Evolutionary conservation across 169 alveolate species (phyloP).

Genomic region (Babesia ovis): DNA sequence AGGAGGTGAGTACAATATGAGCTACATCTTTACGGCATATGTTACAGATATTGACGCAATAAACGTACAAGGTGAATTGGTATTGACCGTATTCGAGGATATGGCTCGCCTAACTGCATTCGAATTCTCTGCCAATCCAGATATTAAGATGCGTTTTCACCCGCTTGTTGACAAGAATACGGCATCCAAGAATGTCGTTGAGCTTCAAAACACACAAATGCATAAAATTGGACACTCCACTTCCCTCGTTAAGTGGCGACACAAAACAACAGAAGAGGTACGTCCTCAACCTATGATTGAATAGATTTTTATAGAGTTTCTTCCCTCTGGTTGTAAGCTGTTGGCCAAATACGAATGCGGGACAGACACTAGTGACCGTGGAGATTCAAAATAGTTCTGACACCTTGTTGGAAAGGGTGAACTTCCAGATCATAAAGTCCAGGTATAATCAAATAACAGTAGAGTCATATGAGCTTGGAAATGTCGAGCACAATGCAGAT

Average conservation of each 20-base stretch:
- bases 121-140: slow-evolving; percentile 32
- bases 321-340: slow-evolving; percentile 63
- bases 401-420: slow-evolving; percentile 13
- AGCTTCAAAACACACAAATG: slow-evolving; percentile 41
- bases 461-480: slow-evolving; percentile 46
- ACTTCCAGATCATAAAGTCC: slow-evolving; percentile 57
- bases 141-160: slow-evolving; percentile 58
- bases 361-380: slow-evolving; percentile 50
- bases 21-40: not conserved
- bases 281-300: not conserved
- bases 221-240: slow-evolving; percentile 50
- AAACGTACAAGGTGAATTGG: slow-evolving; percentile 63
- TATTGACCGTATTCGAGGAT: slow-evolving; percentile 63
- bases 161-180: slow-evolving; percentile 58
- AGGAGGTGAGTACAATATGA: slow-evolving; percentile 34
- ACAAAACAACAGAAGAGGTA: slow-evolving; percentile 55
- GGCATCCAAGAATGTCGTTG: slow-evolving; percentile 56
- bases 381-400: slow-evolving; percentile 56
- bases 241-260: slow-evolving; percentile 65
- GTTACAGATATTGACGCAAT: slow-evolving; percentile 47
- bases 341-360: slow-evolving; percentile 55
- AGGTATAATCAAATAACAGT: slow-evolving; percentile 42
- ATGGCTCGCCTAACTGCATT: slow-evolving; percentile 52
- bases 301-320: slow-evolving; percentile 6
- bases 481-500: slow-evolving; percentile 43